Percentiles rank a stretch among this genome's conserved stretches.
These are phyloP conservation scores for Chytridium lagenaria DNA, from an alignment of 371 early-diverging fungal species.

Conservation along the genomic window DNA sequence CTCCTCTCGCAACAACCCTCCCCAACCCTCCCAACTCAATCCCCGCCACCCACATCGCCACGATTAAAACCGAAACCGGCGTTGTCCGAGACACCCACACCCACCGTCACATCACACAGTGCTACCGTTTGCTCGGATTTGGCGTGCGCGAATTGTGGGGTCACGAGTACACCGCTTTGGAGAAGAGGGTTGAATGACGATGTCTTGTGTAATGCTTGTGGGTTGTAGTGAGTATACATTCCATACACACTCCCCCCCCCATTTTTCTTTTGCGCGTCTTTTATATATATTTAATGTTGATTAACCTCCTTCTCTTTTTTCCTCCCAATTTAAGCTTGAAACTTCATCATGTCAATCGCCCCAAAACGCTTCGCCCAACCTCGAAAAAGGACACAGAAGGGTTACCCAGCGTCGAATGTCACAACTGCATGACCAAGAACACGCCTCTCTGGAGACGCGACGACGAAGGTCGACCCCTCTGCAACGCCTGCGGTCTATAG, in stretches of 20 bases:
- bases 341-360: constrained; percentile 78
- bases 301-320: constrained; percentile 84
- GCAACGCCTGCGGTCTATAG: constrained; percentile 90
- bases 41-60: too few species aligned
- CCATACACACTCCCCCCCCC: constrained; percentile 35
- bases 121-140: background rate
- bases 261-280: background rate
- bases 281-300: too few species aligned
- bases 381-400: constrained; percentile 47
- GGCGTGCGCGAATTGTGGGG: constrained; percentile 62
- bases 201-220: constrained; percentile 60
- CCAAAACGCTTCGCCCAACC: constrained; percentile 36
- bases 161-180: constrained; percentile 65
- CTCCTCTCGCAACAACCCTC: too few species aligned
- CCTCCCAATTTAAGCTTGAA: constrained; percentile 89
- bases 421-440: constrained; percentile 79
- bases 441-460: constrained; percentile 91
- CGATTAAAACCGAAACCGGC: too few species aligned
- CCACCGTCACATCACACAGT: background rate
- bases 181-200: constrained; percentile 57
- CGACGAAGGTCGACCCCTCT: constrained; percentile 75
- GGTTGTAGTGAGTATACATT: constrained; percentile 54
- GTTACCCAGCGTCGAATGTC: constrained; percentile 55
- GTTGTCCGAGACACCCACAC: background rate
- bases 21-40: too few species aligned